Base-by-base conservation (phyloP, 2,329 filamentous ascomycete genomes). In the Trichoderma koningii region DNA sequence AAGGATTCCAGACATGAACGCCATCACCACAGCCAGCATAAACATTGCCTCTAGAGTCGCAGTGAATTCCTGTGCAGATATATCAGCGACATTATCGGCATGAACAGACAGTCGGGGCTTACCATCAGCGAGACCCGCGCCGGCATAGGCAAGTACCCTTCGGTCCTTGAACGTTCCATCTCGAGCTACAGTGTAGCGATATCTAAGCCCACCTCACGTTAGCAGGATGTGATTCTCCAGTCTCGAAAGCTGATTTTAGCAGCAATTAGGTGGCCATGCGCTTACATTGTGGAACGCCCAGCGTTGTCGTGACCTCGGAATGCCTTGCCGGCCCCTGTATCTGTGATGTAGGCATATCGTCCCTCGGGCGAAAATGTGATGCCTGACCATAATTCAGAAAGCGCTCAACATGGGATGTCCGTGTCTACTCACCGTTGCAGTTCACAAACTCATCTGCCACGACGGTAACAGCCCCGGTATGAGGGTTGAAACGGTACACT, bases 391-490 rank as follows among this genome's bases (percentile, higher is more conserved):
- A 80, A 82, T 30, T 28, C n/a, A 42, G 23, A 17, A 48, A 19
- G 19, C 2, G 12, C 19, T 5, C 1, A 19, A 1, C 41, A 26
- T 1, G 34, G 1, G 14, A 19, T 1, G 6, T 50, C 10, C 9
- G 10, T 15, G 5, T 5, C 3, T n/a, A n/a, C 61, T 55, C 48
- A 64, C 65, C 65, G 42, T 66, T 66, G n/a, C 65, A 66, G 34
- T 52, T 62, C 2, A 42, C 77, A 62, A 88, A 85, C 0, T 80
- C 84, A 69, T 88, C 86, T 0, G 85, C 85, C 3, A 85, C 85
- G 0, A 83, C 81, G 1, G 80, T 78, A 4, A 87, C 74, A 1
- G 82, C 80, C 0, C 82, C 82, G 0, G 81, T 86, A 0, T 67
- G 69, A 1, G 81, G 79, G 51, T 84, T 80, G 52, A 83, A 82